phyloP scores from a whole-genome alignment of 208 protist genomes.

The Leishmania braziliensis region DNA sequence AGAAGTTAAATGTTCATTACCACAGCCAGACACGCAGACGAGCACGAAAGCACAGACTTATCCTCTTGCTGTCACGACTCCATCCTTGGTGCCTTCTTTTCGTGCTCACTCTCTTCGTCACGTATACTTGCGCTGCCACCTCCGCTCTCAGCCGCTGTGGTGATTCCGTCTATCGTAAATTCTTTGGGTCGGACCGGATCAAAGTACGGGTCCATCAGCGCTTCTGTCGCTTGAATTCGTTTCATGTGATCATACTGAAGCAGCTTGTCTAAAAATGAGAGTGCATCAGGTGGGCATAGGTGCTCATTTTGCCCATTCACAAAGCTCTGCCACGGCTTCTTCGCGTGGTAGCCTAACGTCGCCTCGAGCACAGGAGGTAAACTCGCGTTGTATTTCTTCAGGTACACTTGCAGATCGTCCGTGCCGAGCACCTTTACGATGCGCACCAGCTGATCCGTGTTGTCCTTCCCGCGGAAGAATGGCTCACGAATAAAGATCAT shows the following conservation, averaged over 20 bases:
- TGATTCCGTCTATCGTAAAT: slow-evolving; percentile 8
- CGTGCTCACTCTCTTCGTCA: slow-evolving; percentile 30
- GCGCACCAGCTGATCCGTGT: slow-evolving; percentile 99
- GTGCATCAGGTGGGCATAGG: slow-evolving; percentile 95
- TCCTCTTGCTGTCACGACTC: background rate
- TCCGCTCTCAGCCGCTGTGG: background rate
- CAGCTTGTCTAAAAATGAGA: slow-evolving; percentile 98
- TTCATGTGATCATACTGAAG: slow-evolving; percentile 98
- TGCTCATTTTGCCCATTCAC: slow-evolving; percentile 96
- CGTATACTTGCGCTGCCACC: background rate
- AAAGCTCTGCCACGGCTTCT: slow-evolving; percentile 94
- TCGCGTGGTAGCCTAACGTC: slow-evolving; percentile 81
- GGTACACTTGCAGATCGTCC: slow-evolving; percentile 95
- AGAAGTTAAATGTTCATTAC: background rate
- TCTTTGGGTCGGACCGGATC: slow-evolving; percentile 81
- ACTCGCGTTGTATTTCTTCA: slow-evolving; percentile 97
- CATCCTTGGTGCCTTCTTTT: slow-evolving; percentile 12
- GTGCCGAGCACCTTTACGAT: slow-evolving; percentile 98
- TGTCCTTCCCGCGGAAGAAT: slow-evolving; percentile 99
- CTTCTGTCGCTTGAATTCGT: slow-evolving; percentile 97
- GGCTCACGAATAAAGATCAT: slow-evolving; percentile 99
- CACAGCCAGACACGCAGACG: background rate
- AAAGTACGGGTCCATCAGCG: slow-evolving; percentile 99
- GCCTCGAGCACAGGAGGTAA: slow-evolving; percentile 93
- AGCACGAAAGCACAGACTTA: background rate